Evolutionary conservation across 805 yeast species (phyloP), one percentile per base, ranked within the genome.

Genomic region (Lachancea meyersii): DNA sequence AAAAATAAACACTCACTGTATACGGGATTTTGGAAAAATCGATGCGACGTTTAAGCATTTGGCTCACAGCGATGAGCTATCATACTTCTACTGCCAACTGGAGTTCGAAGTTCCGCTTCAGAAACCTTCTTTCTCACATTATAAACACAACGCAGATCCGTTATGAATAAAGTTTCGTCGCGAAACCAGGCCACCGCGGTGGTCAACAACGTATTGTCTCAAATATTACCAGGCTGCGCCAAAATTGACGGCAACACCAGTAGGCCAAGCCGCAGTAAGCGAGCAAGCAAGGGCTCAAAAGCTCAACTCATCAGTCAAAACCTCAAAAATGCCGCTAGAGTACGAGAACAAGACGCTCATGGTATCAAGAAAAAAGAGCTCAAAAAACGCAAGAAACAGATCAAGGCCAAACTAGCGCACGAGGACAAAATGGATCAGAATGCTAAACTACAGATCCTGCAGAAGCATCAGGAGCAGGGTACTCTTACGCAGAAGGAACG

Each of bases 151-250:
- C 6, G 9, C 19, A n/a, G n/a, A n/a, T n/a, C n/a, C n/a, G n/a
- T 13, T 19, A 34, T 38, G 41, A 13, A 28, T 6, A 21, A 28
- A 13, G n/a, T 16, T 2, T 40, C 58, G 3, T 57, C 72, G 5
- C 60, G 65, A 41, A 35, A 53, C 10, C 69, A 66, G 43, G 71
- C 74, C 0, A 60, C 61, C 16, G 44, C 52, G 8, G 69, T 73
- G 0, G 72, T 75, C n/a, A 70, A 69, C 48, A 64, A 61, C 43
- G 60, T 75, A 8, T 50, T 71, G 22, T 54, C 61, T 23, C 48
- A 48, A 8, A 51, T 70, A 5, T 52, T 69, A 8, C 74, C 73
- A 7, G 71, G 70, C 19, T 60, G 65, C 36, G 43, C 54, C 7
- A 49, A 48, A 22, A 35, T 52, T n/a, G 40, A 43, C 14, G 40